Base-by-base conservation (phyloP, 345 rosid species). In the Boechera stricta region DNA sequence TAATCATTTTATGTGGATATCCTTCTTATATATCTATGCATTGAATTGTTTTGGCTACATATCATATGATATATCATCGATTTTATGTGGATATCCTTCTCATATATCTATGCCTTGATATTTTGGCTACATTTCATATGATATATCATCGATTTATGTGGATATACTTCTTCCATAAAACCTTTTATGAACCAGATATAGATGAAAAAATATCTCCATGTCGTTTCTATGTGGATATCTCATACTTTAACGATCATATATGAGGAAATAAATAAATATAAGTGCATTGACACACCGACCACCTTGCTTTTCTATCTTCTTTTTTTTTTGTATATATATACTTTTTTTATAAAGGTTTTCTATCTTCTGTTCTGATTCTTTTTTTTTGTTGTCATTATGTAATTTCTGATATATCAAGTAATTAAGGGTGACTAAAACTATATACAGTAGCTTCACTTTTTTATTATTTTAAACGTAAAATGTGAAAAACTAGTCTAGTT, bases 171-270 rank as follows among this genome's bases (percentile, higher is more conserved):
- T 51, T 67, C 53, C 41, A 26, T 21, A 36, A 38, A 2, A 11
- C 35, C 5, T 58, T 29, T 58, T 3, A 67, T 39, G 62, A 67
- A 49, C 61, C 24, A 52, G 47, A 75, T 67, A 67, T 48, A 38
- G 2, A 60, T 18, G 42, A 51, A 71, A 71, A 75, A 60, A 75
- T 68, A 76, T 60, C 69, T 76, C 47, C 61, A 76, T 6, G 35
- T 48, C 73, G 52, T 66, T 59, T 67, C 1, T 59, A 12, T 68
- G 38, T 67, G 8, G 35, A 51, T 76, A 60, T 76, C 45, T 59
- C 59, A 59, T 5, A 68, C 68, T 41, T 68, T 28, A 51, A 31
- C 4, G 38, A 68, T 59, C 5, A 49, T 60, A 68, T 68, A 68
- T 41, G 56, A 31, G 31, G 39, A 61, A 60, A 39, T 29, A 76